Percentiles rank a stretch among this genome's conserved stretches.
Conservation (phyloP, 371 early-diverging fungal genomes). For the Apophysomyces variabilis region DNA sequence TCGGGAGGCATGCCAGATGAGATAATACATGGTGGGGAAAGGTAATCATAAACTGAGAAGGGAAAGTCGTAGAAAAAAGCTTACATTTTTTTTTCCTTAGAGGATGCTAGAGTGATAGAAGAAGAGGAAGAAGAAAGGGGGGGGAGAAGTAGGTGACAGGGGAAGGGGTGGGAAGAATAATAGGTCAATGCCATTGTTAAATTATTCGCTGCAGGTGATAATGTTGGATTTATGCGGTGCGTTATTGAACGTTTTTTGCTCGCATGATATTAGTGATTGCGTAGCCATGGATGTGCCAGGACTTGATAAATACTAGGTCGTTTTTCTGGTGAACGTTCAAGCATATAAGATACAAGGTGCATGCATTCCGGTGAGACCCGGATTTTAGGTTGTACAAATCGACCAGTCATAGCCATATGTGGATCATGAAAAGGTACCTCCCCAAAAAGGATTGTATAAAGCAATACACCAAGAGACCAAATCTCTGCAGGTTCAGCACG, state of each 20-base stretch:
- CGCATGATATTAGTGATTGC: slow-evolving; percentile 12
- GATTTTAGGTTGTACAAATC: slow-evolving; percentile 48
- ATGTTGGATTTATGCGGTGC: neutral
- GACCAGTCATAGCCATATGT: slow-evolving; percentile 53
- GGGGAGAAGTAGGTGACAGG: neutral
- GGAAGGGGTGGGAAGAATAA: neutral
- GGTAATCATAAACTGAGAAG: slow-evolving; percentile 1
- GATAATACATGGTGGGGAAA: slow-evolving; percentile 6
- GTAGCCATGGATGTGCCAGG: slow-evolving; percentile 66
- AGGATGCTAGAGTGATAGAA: neutral
- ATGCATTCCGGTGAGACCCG: slow-evolving; percentile 58
- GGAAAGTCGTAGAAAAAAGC: slow-evolving; percentile 1
- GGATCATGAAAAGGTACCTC: slow-evolving; percentile 74
- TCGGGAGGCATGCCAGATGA: slow-evolving; percentile 5
- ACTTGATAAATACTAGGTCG: slow-evolving; percentile 72
- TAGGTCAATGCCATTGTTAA: slow-evolving; percentile 9
- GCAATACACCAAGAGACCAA: slow-evolving; percentile 80
- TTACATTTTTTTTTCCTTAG: slow-evolving; percentile 4
- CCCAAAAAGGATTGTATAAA: slow-evolving; percentile 79
- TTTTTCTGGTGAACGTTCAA: slow-evolving; percentile 59
- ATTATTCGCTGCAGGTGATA: neutral
- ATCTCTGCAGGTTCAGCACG: slow-evolving; percentile 82
- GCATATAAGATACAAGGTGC: slow-evolving; percentile 67
- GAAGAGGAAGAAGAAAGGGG: too few relatives aligned
- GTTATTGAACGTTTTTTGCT: neutral